phyloP scores from a whole-genome alignment of 371 early-diverging fungal species.

The Catenaria anguillulae region DNA sequence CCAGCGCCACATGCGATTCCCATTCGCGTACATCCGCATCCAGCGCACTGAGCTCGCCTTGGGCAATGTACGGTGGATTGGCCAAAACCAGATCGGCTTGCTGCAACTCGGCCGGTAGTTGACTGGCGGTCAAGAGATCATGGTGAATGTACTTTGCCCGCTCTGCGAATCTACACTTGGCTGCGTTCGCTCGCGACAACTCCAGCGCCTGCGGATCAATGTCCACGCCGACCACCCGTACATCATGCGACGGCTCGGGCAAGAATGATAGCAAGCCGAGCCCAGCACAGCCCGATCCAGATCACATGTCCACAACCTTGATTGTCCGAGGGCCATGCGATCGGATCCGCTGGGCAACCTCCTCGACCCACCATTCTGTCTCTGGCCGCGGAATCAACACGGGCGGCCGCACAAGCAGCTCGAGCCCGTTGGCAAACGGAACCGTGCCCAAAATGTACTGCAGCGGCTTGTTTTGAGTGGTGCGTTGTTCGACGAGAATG shows the following conservation, averaged over 20 bases:
- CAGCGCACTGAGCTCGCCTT: neutral
- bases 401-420: neutral
- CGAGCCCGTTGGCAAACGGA: neutral
- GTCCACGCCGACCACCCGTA: neutral
- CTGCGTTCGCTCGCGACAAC: neutral
- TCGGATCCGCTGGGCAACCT: neutral
- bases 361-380: neutral
- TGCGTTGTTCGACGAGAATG: neutral
- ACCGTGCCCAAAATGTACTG: neutral
- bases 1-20: neutral
- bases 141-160: neutral
- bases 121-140: neutral
- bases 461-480: neutral
- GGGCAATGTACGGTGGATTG: slow-evolving; percentile 2
- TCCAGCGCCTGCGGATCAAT: neutral
- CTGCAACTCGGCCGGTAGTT: neutral
- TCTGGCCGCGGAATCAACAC: slow-evolving; percentile 4
- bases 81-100: neutral
- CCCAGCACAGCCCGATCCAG: slow-evolving; percentile 1
- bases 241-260: no score
- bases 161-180: neutral
- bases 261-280: neutral
- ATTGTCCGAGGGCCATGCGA: no score
- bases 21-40: neutral
- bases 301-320: neutral